Evolutionary conservation across 106 monocot genomes (phyloP).

Genomic region (Allium cepa): DNA sequence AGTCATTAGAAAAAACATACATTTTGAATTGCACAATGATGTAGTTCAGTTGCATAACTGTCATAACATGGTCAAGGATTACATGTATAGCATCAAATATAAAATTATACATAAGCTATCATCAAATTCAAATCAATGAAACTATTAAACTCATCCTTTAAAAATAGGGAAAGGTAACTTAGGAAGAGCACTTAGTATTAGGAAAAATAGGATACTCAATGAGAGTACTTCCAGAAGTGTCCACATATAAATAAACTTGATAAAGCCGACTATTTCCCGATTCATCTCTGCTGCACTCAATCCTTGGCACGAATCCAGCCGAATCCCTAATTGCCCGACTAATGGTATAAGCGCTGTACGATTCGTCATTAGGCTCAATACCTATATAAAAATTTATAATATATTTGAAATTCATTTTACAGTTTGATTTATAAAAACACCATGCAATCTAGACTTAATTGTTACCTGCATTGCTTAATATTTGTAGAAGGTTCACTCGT

Average conservation of each 20-base stretch:
- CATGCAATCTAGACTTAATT: too few species aligned
- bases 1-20: too few species aligned
- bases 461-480: constrained; percentile 21
- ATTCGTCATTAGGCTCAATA: constrained; percentile 22
- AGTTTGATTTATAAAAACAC: too few species aligned
- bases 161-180: constrained; percentile 34
- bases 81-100: too few species aligned
- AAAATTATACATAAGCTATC: too few species aligned
- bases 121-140: too few species aligned
- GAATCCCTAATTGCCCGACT: constrained; percentile 16
- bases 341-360: constrained; percentile 21
- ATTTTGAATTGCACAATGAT: too few species aligned
- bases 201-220: constrained; percentile 37
- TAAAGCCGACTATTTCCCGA: constrained; percentile 28
- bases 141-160: not conserved
- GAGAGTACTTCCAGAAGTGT: constrained; percentile 17
- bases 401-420: too few species aligned
- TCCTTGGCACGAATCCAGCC: constrained; percentile 23
- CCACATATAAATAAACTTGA: constrained; percentile 46
- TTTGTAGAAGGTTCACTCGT: constrained; percentile 16
- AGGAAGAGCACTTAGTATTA: constrained; percentile 15
- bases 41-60: too few species aligned
- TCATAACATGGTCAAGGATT: too few species aligned
- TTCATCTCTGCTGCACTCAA: constrained; percentile 42
- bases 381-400: not conserved